These are phyloP conservation scores for Exobasidium rhododendri DNA, from an alignment of 1,284 basidiomycete species.

Conservation along the genomic window DNA sequence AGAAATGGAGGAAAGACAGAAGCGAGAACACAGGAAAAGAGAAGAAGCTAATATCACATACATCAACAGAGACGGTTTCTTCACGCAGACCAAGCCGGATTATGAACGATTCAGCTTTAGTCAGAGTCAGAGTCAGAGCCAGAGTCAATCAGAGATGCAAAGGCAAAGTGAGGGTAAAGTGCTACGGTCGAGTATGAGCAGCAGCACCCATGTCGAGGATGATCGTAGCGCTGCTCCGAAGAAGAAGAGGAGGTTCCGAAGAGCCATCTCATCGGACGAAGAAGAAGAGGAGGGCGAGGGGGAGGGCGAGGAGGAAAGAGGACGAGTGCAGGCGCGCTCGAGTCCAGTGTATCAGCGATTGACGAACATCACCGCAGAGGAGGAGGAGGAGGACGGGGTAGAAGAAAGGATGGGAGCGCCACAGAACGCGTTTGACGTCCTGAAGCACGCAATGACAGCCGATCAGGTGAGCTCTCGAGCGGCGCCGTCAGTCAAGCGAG, in stretches of 20 bases:
- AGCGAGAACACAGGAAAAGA: slow-evolving; percentile 6
- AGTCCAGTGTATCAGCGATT: too few relatives aligned
- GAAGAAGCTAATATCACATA: slow-evolving; percentile 19
- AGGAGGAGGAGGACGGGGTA: not conserved
- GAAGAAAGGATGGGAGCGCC: not conserved
- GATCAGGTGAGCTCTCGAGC: not conserved
- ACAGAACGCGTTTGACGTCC: slow-evolving; percentile 6
- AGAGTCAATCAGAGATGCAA: not conserved
- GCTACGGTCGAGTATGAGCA: not conserved
- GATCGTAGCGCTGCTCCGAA: not conserved
- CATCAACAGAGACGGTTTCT: slow-evolving; percentile 48
- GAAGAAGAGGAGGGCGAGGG: slow-evolving; percentile 7
- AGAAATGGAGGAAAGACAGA: not conserved
- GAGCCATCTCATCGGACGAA: slow-evolving; percentile 2
- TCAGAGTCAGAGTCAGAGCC: slow-evolving; percentile 13
- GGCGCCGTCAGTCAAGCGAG: slow-evolving; percentile 17
- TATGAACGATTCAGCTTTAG: not conserved
- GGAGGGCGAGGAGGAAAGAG: slow-evolving; percentile 13
- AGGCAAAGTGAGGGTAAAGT: not conserved
- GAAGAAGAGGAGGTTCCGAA: slow-evolving; percentile 14
- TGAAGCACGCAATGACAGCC: not conserved
- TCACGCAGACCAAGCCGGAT: slow-evolving; percentile 46
- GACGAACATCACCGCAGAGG: not conserved
- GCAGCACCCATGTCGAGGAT: not conserved
- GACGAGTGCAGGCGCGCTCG: not conserved